Conservation (phyloP, 2,329 filamentous ascomycete species). For the Fusarium veterinarium region DNA sequence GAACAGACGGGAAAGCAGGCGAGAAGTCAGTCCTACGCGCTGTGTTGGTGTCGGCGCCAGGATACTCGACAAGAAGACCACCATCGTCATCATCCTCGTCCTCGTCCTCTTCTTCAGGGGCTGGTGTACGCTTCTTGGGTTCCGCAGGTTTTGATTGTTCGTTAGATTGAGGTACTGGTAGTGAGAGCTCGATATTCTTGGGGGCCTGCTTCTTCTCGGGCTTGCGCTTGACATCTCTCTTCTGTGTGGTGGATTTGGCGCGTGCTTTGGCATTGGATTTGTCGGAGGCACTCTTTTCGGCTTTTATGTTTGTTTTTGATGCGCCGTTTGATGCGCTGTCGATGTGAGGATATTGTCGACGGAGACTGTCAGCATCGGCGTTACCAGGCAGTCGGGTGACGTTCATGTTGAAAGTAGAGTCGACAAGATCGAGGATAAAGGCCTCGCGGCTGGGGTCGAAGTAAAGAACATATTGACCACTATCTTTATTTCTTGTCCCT, state of each 20-base stretch:
- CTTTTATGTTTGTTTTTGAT: slow-evolving; percentile 26
- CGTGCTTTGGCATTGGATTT: slow-evolving; percentile 44
- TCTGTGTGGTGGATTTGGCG: slow-evolving; percentile 41
- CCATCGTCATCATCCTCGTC: slow-evolving; percentile 68
- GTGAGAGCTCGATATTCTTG: slow-evolving; percentile 50
- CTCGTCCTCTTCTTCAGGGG: slow-evolving; percentile 62
- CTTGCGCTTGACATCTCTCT: slow-evolving; percentile 48
- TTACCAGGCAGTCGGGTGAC: slow-evolving; percentile 76
- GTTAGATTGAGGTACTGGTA: slow-evolving; percentile 48
- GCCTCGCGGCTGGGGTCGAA: slow-evolving; percentile 80
- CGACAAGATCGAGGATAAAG: slow-evolving; percentile 84
- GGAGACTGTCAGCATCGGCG: slow-evolving; percentile 70
- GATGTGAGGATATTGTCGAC: slow-evolving; percentile 75
- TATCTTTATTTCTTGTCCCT: slow-evolving; percentile 67
- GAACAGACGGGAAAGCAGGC: slow-evolving; percentile 59
- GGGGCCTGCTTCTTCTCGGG: slow-evolving; percentile 52
- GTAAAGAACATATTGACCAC: slow-evolving; percentile 74
- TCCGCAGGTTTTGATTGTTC: slow-evolving; percentile 37
- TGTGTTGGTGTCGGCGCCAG: slow-evolving; percentile 58
- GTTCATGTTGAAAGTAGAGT: slow-evolving; percentile 90
- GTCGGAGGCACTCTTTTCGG: slow-evolving; percentile 21
- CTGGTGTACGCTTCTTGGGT: slow-evolving; percentile 45
- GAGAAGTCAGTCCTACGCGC: slow-evolving; percentile 58
- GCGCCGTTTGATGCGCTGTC: slow-evolving; percentile 45
- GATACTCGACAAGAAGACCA: slow-evolving; percentile 70